Percentiles rank a stretch among this genome's conserved stretches.
phyloP scores from a whole-genome alignment of 106 monocot genomes.

The Acorus gramineus region DNA sequence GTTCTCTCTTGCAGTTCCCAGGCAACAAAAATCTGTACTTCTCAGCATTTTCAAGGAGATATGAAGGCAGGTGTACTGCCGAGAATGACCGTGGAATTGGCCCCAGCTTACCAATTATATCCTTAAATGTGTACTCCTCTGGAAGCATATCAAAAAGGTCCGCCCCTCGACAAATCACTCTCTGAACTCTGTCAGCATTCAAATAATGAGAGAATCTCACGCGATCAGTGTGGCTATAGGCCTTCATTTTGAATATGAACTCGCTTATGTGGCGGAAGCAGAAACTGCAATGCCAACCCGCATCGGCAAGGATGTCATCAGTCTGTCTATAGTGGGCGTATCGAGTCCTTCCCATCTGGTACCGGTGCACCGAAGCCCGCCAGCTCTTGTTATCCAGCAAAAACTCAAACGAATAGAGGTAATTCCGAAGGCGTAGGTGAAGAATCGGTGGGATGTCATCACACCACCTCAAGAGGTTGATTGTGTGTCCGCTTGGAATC shows the following conservation, averaged over 20 bases:
- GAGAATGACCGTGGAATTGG: constrained; percentile 10
- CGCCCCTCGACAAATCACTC: constrained; percentile 64
- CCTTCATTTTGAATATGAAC: constrained; percentile 84
- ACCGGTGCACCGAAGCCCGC: constrained; percentile 79
- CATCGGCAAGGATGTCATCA: constrained; percentile 63
- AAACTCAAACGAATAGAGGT: constrained; percentile 83
- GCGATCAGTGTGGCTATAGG: constrained; percentile 81
- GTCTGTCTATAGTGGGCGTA: constrained; percentile 81
- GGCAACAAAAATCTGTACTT: constrained; percentile 14
- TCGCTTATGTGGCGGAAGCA: constrained; percentile 70
- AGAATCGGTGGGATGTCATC: constrained; percentile 67
- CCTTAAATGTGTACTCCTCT: constrained; percentile 34
- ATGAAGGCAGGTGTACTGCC: constrained; percentile 11
- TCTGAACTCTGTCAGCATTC: constrained; percentile 66
- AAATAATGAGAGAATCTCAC: constrained; percentile 57
- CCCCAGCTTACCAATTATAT: constrained; percentile 17
- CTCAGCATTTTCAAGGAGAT: constrained; percentile 12
- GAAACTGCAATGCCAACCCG: constrained; percentile 95
- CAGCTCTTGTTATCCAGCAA: constrained; percentile 72
- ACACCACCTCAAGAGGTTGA: constrained; percentile 78
- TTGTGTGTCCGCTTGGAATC: constrained; percentile 87
- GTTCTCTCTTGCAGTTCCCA: constrained; percentile 56
- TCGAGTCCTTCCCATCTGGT: constrained; percentile 50
- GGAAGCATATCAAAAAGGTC: constrained; percentile 95
- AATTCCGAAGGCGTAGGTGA: constrained; percentile 74